Base-by-base conservation (phyloP, 2,329 filamentous ascomycete genomes). In the Metarhizium anisopliae region DNA sequence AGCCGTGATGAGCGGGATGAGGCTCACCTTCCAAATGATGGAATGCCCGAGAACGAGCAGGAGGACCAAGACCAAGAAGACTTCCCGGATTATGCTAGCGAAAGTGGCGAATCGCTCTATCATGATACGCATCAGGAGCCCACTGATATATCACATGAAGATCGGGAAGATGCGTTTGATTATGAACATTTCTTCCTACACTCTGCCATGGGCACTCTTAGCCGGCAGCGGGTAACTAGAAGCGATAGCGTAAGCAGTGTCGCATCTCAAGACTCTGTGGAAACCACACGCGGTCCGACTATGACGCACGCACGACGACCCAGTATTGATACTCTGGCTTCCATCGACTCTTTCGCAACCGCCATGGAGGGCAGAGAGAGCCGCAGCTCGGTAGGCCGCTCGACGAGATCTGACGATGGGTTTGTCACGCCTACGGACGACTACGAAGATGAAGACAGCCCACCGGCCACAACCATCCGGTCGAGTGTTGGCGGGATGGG, bases 181-280 rank as follows among this genome's bases (percentile, higher is more conserved):
- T 97, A 97, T 60, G 89, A 96, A 69, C 86, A 95, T 67, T 96
- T 96, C 72, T 96, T 96, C 69, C 78, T 96, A 14, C 91, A 96
- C 69, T 95, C 90, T 62, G 90, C 91, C 11, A 86, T 96, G 80
- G 91, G 90, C 6, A 90, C 81, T 2, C 85, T 90, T 65, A 84
- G 80, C 61, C 70, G 75, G 40, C 64, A 63, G 58, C 61, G 62
- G 49, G 55, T 57, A 47, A 58, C 52, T 13, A 56, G 65, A 43
- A 60, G 63, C 55, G 60, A 69, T 6, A 83, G 82, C 61, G 69
- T 67, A 47, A 75, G 73, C 52, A 86, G 84, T 64, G 77, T 74
- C 57, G 78, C 73, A 62, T 86, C 83, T 0, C 80, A 82, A 47
- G 79, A 76, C 56, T 86, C 84, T 14, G 77, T 82, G 2, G 82